phyloP scores from a whole-genome alignment of 768 basidiomycete species.

The Stropharia rugosoannulata region DNA sequence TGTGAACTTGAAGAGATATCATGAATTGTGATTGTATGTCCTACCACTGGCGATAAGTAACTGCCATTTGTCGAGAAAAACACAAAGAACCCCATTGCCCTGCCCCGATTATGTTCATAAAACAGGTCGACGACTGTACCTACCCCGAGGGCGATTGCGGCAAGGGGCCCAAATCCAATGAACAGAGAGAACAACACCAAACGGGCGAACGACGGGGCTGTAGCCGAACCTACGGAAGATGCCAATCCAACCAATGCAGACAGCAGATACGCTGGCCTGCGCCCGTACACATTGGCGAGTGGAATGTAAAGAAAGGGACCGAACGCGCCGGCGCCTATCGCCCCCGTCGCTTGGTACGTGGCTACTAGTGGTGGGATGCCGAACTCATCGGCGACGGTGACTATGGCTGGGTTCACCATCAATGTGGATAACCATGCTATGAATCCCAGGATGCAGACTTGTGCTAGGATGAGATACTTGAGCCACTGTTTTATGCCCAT shows the following conservation, averaged over 20 bases:
- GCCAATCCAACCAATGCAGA: conserved; percentile 33
- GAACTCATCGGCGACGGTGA: conserved; percentile 37
- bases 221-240: conserved; percentile 32
- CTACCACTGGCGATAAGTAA: too few species aligned
- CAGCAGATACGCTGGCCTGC: conserved; percentile 34
- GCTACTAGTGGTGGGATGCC: conserved; percentile 32
- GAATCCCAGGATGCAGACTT: conserved; percentile 33
- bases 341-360: conserved; percentile 39
- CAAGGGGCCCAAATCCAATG: conserved; percentile 25
- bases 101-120: too few species aligned
- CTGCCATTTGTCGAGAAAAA: too few species aligned
- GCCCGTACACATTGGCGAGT: conserved; percentile 39
- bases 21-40: too few species aligned
- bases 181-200: conserved; percentile 32
- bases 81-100: too few species aligned
- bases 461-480: conserved; percentile 29
- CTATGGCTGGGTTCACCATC: conserved; percentile 33
- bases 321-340: conserved; percentile 34
- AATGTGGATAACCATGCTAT: conserved; percentile 38
- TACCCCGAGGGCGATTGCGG: too few species aligned
- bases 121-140: too few species aligned
- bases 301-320: conserved; percentile 38
- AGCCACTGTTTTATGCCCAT: too few species aligned
- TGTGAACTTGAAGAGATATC: too few species aligned
- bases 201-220: conserved; percentile 30